Evolutionary conservation across 2,329 filamentous ascomycete species (phyloP), one percentile per base, ranked within the genome.

Genomic region (Colletotrichum sp.): DNA sequence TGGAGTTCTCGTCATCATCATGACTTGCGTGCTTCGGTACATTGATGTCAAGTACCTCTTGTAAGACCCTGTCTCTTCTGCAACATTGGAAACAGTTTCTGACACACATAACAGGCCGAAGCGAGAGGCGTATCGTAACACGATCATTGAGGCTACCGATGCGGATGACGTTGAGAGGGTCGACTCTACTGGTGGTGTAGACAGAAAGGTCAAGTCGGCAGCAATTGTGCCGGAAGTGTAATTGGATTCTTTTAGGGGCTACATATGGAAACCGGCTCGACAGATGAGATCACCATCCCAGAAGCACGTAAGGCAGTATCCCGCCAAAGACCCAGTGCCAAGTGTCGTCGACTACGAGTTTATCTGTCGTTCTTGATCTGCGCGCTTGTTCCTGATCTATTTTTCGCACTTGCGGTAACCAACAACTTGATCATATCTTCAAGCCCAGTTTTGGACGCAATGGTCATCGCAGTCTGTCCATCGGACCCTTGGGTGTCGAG

Each of bases 1-100:
- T 4, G 85, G 86, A 81, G 79, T 87, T 1, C 79, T 89, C 1
- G 87, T 89, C 6, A 84, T 87, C n/a, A 78, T 82, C 18, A 87
- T 89, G 84, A 86, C 86, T 0, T 85, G 86, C 44, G 68, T 82
- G 10, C 78, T 89, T 39, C 85, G 87, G 22, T 86, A 84, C 67
- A 82, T 89, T 26, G 87, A 89, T 80, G 82, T 87, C 6, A 83
- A 81, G 70, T 86, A 84, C 74, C 78, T 88, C 5, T 16, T 44
- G 73, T 75, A 48, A 34, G 73, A 60, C 22, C 34, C n/a, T 9
- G 12, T n/a, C 3, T 30, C 24, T 9, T 6, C 12, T 26, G 5
- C 32, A 26, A 8, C 9, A 15, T 3, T 4, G 24, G 26, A 10
- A 8, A 15, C 6, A 36, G 24, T 62, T 24, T 18, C 72, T 73